phyloP scores from a whole-genome alignment of 83 land plant genomes.

The Diphasiastrum complanatum region DNA sequence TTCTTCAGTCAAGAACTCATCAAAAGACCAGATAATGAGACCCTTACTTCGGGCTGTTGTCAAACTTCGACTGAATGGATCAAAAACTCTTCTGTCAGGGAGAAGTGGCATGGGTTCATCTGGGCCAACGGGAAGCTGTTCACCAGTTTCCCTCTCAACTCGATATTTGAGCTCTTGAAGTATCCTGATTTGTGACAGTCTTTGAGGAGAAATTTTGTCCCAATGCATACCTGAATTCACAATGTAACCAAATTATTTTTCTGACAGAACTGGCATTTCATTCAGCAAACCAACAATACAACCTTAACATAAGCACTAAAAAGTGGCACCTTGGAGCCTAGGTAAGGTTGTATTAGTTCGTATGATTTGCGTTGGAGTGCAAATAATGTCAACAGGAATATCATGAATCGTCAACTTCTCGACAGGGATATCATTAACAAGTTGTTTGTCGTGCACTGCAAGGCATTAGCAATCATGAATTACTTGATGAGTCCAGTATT shows the following conservation, averaged over 20 bases:
- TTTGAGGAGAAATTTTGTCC: slow-evolving; percentile 89
- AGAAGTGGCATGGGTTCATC: slow-evolving; percentile 75
- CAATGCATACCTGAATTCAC: slow-evolving; percentile 74
- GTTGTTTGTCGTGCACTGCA: slow-evolving; percentile 78
- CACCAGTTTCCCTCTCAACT: slow-evolving; percentile 64
- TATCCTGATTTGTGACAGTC: slow-evolving; percentile 64
- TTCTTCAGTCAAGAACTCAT: too few species aligned
- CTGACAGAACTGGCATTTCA: background rate
- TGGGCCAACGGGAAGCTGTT: slow-evolving; percentile 63
- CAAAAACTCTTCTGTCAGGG: slow-evolving; percentile 37
- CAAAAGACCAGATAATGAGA: too few species aligned
- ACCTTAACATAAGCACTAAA: background rate
- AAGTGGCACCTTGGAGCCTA: slow-evolving; percentile 60
- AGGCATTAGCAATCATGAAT: too few species aligned
- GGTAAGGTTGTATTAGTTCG: slow-evolving; percentile 74
- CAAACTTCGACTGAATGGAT: background rate
- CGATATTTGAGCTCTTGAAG: slow-evolving; percentile 58
- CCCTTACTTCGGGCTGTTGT: background rate
- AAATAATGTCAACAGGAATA: slow-evolving; percentile 83
- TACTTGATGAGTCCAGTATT: too few species aligned
- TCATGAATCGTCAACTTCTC: slow-evolving; percentile 74
- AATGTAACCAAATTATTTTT: too few species aligned
- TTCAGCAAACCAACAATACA: background rate
- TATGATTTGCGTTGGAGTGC: slow-evolving; percentile 81
- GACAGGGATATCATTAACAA: slow-evolving; percentile 83